These are phyloP conservation scores for Prunus mume DNA, from an alignment of 306 rosid genomes.

Conservation along the genomic window DNA sequence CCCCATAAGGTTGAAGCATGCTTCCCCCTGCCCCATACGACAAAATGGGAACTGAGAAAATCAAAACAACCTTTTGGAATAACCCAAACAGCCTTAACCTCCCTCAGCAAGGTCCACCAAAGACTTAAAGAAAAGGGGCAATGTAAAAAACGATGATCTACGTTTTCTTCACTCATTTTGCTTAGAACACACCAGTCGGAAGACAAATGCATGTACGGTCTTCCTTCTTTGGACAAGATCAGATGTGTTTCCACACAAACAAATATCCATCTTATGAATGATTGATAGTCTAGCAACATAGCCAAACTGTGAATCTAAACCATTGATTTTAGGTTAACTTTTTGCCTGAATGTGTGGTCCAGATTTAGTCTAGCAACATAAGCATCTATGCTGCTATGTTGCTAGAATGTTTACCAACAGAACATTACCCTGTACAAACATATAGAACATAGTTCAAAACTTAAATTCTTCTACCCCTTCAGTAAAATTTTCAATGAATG, in stretches of 20 bases:
- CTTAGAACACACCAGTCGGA: no score
- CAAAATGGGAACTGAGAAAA: no score
- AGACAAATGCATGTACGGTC: no score
- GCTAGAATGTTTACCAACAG: neutral
- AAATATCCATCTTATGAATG: neutral
- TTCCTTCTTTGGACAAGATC: no score
- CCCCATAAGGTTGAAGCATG: no score
- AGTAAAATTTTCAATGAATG: neutral
- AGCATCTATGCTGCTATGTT: neutral
- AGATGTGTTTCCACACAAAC: neutral
- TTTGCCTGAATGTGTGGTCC: neutral
- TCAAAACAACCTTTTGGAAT: no score
- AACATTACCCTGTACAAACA: neutral
- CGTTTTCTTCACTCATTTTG: no score
- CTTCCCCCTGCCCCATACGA: no score
- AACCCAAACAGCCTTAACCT: no score
- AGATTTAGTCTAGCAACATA: neutral
- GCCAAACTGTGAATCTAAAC: neutral
- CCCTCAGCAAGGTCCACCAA: no score
- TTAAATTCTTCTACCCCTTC: conserved; percentile 15
- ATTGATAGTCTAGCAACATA: neutral
- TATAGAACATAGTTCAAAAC: neutral
- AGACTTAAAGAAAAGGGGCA: no score
- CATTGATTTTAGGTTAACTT: neutral
- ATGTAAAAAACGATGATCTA: no score